These are phyloP conservation scores for Lentinula boryana DNA, from an alignment of 768 basidiomycete species.

Conservation along the genomic window DNA sequence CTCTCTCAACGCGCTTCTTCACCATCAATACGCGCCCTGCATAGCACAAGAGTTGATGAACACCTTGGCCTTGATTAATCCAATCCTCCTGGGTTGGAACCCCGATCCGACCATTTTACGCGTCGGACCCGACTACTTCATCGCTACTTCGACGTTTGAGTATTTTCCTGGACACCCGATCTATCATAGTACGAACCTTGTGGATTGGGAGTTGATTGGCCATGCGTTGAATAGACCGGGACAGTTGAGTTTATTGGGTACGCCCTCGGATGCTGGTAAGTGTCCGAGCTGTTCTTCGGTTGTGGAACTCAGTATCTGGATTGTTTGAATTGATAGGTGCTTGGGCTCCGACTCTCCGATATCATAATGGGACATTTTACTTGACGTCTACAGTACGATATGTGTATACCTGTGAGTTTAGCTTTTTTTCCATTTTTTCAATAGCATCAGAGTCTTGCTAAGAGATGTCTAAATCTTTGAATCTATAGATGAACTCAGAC, in stretches of 20 bases:
- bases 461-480: neutral
- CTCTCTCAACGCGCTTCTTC: neutral
- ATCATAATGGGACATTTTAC: constrained; percentile 29
- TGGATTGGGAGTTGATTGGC: constrained; percentile 29
- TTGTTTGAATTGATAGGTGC: constrained; percentile 14
- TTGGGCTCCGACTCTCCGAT: constrained; percentile 31
- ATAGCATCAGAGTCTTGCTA: neutral
- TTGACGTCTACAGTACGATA: constrained; percentile 30
- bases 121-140: constrained; percentile 32
- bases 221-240: constrained; percentile 30
- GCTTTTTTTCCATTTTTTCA: neutral
- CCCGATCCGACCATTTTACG: constrained; percentile 34
- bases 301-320: neutral
- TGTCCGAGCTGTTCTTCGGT: neutral
- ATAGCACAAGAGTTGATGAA: neutral
- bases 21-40: neutral
- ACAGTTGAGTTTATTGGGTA: constrained; percentile 28
- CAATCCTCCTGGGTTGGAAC: constrained; percentile 35
- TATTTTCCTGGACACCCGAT: constrained; percentile 36
- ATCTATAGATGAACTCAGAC: constrained; percentile 25
- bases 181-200: constrained; percentile 33
- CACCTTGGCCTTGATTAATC: constrained; percentile 19
- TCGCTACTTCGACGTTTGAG: constrained; percentile 32
- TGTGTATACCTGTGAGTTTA: constrained; percentile 28
- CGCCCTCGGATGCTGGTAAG: constrained; percentile 31